phyloP scores from a whole-genome alignment of 768 basidiomycete genomes.

The Termitomyces sp. region DNA sequence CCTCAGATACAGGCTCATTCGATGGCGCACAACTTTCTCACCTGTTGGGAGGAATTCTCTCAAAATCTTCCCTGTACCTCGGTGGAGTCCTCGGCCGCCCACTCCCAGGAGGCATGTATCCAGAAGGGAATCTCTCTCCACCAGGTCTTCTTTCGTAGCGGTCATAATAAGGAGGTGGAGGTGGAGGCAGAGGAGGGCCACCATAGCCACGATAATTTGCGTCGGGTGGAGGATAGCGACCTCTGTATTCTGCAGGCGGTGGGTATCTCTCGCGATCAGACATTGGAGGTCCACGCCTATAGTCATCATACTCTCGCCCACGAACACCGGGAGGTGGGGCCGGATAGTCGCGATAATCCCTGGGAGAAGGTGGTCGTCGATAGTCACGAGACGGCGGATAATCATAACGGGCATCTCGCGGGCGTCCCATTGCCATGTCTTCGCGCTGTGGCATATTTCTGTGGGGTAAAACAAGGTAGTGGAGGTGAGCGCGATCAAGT shows the following conservation, averaged over 20 bases:
- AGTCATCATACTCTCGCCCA: slow-evolving; percentile 69
- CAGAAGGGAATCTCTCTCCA: slow-evolving; percentile 41
- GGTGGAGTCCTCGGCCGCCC: slow-evolving; percentile 55
- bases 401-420: slow-evolving; percentile 54
- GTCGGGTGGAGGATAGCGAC: slow-evolving; percentile 53
- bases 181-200: slow-evolving; percentile 42
- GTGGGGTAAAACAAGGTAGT: slow-evolving; percentile 38
- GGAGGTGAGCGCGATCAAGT: slow-evolving; percentile 56
- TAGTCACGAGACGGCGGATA: slow-evolving; percentile 60
- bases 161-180: slow-evolving; percentile 48
- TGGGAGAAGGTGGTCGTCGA: slow-evolving; percentile 55
- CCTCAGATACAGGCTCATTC: background rate
- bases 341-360: slow-evolving; percentile 65
- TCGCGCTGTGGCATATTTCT: slow-evolving; percentile 43
- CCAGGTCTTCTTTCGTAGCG: slow-evolving; percentile 54
- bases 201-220: slow-evolving; percentile 49
- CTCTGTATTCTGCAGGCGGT: slow-evolving; percentile 47
- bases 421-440: slow-evolving; percentile 43
- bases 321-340: slow-evolving; percentile 40
- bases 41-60: slow-evolving; percentile 50
- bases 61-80: slow-evolving; percentile 60
- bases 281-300: slow-evolving; percentile 40
- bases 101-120: slow-evolving; percentile 40
- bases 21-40: slow-evolving; percentile 21
- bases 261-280: slow-evolving; percentile 49